Conservation (phyloP, 106 monocot genomes). For the Iris macrosiphon region DNA sequence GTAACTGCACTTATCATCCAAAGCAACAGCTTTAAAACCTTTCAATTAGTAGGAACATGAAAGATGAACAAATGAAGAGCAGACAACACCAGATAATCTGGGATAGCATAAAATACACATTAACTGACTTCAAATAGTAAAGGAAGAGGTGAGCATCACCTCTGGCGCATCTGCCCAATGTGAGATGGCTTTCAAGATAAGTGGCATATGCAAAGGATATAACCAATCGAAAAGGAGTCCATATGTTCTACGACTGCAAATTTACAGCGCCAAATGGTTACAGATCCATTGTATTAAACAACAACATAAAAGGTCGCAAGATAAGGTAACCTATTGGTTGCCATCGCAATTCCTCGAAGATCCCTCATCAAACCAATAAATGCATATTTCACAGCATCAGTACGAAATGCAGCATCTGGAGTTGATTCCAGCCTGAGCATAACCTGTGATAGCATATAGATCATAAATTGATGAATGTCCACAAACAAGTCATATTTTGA, state of each 20-base stretch:
- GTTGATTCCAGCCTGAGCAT: constrained; percentile 68
- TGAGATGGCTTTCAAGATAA: constrained; percentile 83
- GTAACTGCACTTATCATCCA: too few relatives aligned
- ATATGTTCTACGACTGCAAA: constrained; percentile 85
- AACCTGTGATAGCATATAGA: constrained; percentile 47
- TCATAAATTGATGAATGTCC: too few relatives aligned
- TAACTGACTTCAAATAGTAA: too few relatives aligned
- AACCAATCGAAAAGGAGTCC: constrained; percentile 94
- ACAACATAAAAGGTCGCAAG: too few relatives aligned
- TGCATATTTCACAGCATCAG: constrained; percentile 85
- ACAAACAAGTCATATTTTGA: too few relatives aligned
- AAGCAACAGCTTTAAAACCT: too few relatives aligned
- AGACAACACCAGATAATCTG: too few relatives aligned
- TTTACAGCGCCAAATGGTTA: not conserved
- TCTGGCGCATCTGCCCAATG: constrained; percentile 81
- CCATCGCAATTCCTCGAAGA: constrained; percentile 91
- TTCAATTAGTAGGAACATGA: too few relatives aligned
- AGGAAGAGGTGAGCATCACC: constrained; percentile 33
- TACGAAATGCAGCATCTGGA: constrained; percentile 75
- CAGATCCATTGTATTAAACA: not conserved
- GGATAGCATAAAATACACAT: too few relatives aligned
- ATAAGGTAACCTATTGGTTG: constrained; percentile 66
- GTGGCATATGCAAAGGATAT: constrained; percentile 87
- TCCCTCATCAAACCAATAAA: constrained; percentile 97
- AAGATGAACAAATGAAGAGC: too few relatives aligned